Evolutionary conservation across 1,139 yeast species (phyloP).

Genomic region (Debaryomycetaceae sp.): DNA sequence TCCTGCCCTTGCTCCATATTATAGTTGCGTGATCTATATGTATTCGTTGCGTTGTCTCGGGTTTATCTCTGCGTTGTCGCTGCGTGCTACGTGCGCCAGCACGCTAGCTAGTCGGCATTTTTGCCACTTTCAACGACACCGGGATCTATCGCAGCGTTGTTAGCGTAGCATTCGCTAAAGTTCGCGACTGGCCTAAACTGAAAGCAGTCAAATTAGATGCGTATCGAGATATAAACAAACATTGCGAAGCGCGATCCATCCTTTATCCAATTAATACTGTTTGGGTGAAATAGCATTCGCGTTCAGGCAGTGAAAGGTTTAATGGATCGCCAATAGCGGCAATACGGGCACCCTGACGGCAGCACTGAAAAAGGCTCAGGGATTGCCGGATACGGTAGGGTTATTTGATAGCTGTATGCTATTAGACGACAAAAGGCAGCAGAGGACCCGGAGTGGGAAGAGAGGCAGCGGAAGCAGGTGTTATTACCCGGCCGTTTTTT

Average conservation of each 20-base stretch:
- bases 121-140: background rate
- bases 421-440: background rate
- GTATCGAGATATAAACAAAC: background rate
- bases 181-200: background rate
- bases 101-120: background rate
- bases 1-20: background rate
- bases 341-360: background rate
- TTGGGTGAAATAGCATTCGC: background rate
- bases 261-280: background rate
- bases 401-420: background rate
- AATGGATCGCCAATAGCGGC: background rate
- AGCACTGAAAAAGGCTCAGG: background rate
- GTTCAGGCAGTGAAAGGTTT: background rate
- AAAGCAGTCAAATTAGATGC: background rate
- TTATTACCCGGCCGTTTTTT: too few relatives aligned
- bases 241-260: background rate
- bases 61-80: background rate
- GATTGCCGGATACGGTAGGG: background rate
- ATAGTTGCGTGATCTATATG: background rate
- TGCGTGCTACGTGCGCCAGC: background rate
- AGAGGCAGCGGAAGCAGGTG: too few relatives aligned
- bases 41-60: background rate
- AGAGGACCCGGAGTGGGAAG: background rate
- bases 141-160: background rate
- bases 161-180: background rate